Evolutionary conservation across 2,329 filamentous ascomycete species (phyloP).

Genomic region (Chaetomiaceae sp.): DNA sequence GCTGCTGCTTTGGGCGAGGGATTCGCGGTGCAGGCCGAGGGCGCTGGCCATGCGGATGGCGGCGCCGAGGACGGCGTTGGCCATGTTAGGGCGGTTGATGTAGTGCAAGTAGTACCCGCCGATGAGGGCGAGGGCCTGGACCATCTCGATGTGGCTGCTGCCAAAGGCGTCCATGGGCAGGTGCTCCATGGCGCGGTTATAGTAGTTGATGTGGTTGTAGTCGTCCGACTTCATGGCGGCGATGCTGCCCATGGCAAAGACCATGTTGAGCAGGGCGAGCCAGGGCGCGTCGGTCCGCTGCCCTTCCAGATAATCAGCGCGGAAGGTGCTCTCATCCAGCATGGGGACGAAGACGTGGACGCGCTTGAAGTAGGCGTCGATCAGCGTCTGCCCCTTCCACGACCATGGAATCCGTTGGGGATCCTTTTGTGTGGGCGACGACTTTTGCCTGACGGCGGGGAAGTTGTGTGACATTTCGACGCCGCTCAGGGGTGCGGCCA

Average conservation of each 20-base stretch:
- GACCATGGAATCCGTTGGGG: slow-evolving; percentile 52
- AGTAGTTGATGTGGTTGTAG: slow-evolving; percentile 65
- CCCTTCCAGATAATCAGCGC: slow-evolving; percentile 59
- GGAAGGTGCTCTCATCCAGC: slow-evolving; percentile 67
- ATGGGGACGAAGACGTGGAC: slow-evolving; percentile 69
- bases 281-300: slow-evolving; percentile 64
- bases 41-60: slow-evolving; percentile 71
- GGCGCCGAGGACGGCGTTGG: slow-evolving; percentile 67
- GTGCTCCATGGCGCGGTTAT: slow-evolving; percentile 62
- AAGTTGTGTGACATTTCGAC: slow-evolving; percentile 45
- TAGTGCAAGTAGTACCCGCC: slow-evolving; percentile 76
- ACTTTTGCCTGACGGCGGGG: slow-evolving; percentile 41
- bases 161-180: slow-evolving; percentile 64
- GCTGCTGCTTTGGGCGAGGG: slow-evolving; percentile 40
- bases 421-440: slow-evolving; percentile 40
- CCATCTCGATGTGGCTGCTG: slow-evolving; percentile 66
- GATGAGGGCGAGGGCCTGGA: slow-evolving; percentile 67
- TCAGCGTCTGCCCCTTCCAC: slow-evolving; percentile 62
- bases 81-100: slow-evolving; percentile 72
- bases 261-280: slow-evolving; percentile 70
- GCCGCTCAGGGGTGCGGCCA: slow-evolving; percentile 45
- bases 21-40: slow-evolving; percentile 66
- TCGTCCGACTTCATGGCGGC: slow-evolving; percentile 62
- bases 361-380: slow-evolving; percentile 72
- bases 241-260: slow-evolving; percentile 71